phyloP scores from a whole-genome alignment of 1,139 yeast species.

The Geotrichum citri-aurantii region DNA sequence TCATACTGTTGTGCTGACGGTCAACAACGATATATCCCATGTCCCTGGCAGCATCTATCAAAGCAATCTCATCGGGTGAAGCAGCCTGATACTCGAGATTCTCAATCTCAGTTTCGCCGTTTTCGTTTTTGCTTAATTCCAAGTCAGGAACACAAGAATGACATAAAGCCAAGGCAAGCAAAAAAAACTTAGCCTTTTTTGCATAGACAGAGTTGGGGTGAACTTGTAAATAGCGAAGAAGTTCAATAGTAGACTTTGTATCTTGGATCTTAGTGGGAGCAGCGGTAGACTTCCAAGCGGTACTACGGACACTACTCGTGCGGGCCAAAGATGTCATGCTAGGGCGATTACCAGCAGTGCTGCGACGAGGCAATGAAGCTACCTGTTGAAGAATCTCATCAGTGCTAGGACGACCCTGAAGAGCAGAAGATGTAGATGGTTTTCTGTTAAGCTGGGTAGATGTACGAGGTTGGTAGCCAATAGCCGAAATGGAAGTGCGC shows the following conservation, averaged over 20 bases:
- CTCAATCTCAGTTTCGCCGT: constrained; percentile 42
- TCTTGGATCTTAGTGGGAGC: constrained; percentile 34
- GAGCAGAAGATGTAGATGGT: constrained; percentile 4
- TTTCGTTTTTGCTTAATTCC: constrained; percentile 26
- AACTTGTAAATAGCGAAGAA: constrained; percentile 61
- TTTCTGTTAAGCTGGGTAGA: constrained; percentile 11
- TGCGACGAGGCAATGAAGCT: constrained; percentile 34
- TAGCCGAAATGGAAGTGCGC: constrained; percentile 6
- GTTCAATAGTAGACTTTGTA: constrained; percentile 51
- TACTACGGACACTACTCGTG: constrained; percentile 22
- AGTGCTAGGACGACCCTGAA: constrained; percentile 25
- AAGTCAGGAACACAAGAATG: constrained; percentile 79
- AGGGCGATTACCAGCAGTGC: constrained; percentile 42
- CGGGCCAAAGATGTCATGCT: constrained; percentile 44
- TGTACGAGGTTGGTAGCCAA: constrained; percentile 2
- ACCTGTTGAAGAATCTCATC: constrained; percentile 34
- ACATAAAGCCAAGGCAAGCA: constrained; percentile 78
- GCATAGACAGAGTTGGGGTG: constrained; percentile 70
- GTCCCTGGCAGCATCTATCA: constrained; percentile 91
- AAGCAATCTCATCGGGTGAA: constrained; percentile 93
- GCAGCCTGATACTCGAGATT: constrained; percentile 77
- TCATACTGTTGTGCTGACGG: constrained; percentile 52
- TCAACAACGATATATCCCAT: constrained; percentile 79
- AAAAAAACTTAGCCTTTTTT: constrained; percentile 67
- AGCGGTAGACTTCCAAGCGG: constrained; percentile 38